Conservation (phyloP, 345 rosid genomes). For the thale cress (Arabidopsis thaliana) region DNA sequence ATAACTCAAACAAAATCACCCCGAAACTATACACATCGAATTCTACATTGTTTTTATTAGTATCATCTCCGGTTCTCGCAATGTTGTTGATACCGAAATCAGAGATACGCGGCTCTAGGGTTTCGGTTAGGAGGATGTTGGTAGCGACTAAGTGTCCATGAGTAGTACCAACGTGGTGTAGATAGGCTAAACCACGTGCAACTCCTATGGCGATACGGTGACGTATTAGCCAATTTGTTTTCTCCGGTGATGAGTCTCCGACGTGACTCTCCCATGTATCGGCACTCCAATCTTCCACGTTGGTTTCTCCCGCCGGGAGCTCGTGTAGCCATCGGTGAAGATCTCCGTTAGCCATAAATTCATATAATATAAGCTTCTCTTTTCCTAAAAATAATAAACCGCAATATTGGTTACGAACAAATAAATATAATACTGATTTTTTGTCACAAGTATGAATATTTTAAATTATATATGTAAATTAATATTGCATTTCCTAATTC, state of each 20-base stretch:
- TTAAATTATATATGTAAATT: background rate
- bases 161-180: constrained; percentile 81
- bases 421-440: background rate
- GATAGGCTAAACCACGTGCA: constrained; percentile 93
- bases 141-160: constrained; percentile 86
- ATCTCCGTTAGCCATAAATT: constrained; percentile 89
- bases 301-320: constrained; percentile 76
- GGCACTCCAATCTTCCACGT: constrained; percentile 93
- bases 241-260: constrained; percentile 53
- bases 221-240: constrained; percentile 75
- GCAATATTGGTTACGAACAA: constrained; percentile 2
- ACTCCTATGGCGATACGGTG: constrained; percentile 84
- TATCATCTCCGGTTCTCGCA: background rate
- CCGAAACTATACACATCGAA: constrained; percentile 78
- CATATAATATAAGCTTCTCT: constrained; percentile 81
- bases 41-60: constrained; percentile 37
- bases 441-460: background rate
- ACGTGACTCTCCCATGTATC: constrained; percentile 87
- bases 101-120: constrained; percentile 76
- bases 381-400: constrained; percentile 49
- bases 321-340: constrained; percentile 93
- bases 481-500: background rate
- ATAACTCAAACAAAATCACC: constrained; percentile 66
- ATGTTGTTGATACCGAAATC: constrained; percentile 65
- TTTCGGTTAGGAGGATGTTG: constrained; percentile 75